Evolutionary conservation across 2,329 filamentous ascomycete species (phyloP).

Genomic region (Pseudophaeomoniella oleicola): DNA sequence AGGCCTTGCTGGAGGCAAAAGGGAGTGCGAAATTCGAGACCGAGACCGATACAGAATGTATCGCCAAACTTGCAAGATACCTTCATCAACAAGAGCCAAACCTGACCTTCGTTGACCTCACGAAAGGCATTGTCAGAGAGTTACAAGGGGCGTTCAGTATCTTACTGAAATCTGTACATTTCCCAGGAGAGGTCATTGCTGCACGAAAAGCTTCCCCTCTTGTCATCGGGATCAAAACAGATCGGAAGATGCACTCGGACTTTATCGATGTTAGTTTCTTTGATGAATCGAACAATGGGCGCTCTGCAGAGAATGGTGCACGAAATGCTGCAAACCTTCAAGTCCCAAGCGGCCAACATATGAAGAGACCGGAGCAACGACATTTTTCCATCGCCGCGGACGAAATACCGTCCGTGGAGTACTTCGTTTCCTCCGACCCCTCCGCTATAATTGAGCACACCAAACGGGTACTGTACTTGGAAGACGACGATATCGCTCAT

Average conservation of each 20-base stretch:
- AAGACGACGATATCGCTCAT: slow-evolving; percentile 98
- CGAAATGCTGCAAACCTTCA: slow-evolving; percentile 90
- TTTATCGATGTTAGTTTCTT: slow-evolving; percentile 98
- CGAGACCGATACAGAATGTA: slow-evolving; percentile 97
- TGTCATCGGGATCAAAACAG: slow-evolving; percentile 90
- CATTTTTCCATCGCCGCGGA: slow-evolving; percentile 98
- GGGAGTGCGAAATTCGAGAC: slow-evolving; percentile 97
- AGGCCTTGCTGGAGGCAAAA: slow-evolving; percentile 82
- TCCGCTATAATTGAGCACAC: slow-evolving; percentile 98
- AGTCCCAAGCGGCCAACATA: slow-evolving; percentile 89
- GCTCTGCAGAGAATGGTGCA: slow-evolving; percentile 84
- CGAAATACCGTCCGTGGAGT: slow-evolving; percentile 93
- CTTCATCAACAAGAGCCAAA: slow-evolving; percentile 87
- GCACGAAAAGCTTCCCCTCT: slow-evolving; percentile 96
- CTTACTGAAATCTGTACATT: slow-evolving; percentile 96
- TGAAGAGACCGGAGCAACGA: slow-evolving; percentile 95
- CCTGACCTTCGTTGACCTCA: slow-evolving; percentile 90
- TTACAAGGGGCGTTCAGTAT: slow-evolving; percentile 95
- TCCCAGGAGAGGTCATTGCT: slow-evolving; percentile 92
- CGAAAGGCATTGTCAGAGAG: slow-evolving; percentile 96
- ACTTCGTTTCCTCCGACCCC: slow-evolving; percentile 97
- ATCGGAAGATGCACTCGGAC: slow-evolving; percentile 99
- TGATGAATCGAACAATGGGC: slow-evolving; percentile 66
- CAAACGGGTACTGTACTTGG: slow-evolving; percentile 99
- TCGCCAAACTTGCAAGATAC: slow-evolving; percentile 97